A percentile compares a stretch with the other conserved stretches of the same genome.
phyloP scores from a whole-genome alignment of 1,139 yeast genomes.

The Pichia sp. region DNA sequence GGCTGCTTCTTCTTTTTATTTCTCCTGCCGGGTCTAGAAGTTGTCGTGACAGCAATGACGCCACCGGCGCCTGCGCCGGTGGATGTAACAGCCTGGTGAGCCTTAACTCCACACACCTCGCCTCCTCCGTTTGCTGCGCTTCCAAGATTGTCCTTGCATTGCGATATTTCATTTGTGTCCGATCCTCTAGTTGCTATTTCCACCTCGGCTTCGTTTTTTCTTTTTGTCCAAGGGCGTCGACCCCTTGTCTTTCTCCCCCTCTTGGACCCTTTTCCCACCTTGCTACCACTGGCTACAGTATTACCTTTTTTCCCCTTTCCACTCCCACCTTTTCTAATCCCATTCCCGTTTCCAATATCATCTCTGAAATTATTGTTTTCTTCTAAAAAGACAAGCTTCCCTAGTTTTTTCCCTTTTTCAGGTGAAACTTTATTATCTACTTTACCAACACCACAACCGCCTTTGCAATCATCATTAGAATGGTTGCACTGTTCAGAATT shows the following conservation, averaged over 20 bases:
- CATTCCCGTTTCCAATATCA: no score
- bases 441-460: no score
- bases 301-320: background rate
- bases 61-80: background rate
- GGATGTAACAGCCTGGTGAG: background rate
- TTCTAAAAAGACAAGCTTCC: no score
- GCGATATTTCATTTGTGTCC: background rate
- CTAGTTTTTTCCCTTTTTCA: no score
- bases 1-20: conserved; percentile 28
- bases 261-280: background rate
- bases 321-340: no score
- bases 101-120: no score
- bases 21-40: background rate
- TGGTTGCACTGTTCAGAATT: no score
- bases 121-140: no score
- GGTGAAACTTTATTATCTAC: no score
- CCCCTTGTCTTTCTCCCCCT: background rate
- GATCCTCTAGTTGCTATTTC: background rate
- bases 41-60: background rate
- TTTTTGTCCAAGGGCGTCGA: background rate
- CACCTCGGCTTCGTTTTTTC: background rate
- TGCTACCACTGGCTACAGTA: background rate
- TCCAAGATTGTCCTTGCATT: background rate
- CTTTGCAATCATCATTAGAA: no score
- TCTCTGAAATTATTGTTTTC: no score